phyloP scores from a whole-genome alignment of 176 grass and related monocot genomes.

The Bothriochloa decipiens region DNA sequence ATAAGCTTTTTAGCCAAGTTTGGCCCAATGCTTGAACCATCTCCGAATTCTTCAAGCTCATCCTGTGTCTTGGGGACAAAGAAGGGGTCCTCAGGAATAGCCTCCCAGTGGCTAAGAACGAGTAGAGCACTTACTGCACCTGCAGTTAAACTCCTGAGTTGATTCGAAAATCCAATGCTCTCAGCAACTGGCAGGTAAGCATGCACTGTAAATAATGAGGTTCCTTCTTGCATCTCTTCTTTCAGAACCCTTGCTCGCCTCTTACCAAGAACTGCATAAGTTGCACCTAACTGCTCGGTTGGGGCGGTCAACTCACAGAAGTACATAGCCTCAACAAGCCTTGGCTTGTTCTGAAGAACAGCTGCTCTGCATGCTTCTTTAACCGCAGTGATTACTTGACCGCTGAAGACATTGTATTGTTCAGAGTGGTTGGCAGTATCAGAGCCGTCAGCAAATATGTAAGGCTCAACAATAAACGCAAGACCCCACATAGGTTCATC shows the following conservation, averaged over 20 bases:
- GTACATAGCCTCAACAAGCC: slow-evolving; percentile 87
- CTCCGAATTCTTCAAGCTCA: slow-evolving; percentile 89
- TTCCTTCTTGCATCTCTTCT: slow-evolving; percentile 91
- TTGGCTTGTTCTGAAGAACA: slow-evolving; percentile 85
- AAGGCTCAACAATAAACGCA: slow-evolving; percentile 76
- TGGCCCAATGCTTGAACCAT: slow-evolving; percentile 81
- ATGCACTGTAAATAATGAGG: slow-evolving; percentile 75
- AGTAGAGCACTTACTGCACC: slow-evolving; percentile 82
- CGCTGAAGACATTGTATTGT: slow-evolving; percentile 74
- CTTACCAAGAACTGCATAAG: slow-evolving; percentile 76
- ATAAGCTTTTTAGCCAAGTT: slow-evolving; percentile 84
- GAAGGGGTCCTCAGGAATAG: slow-evolving; percentile 73
- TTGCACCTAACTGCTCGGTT: slow-evolving; percentile 60
- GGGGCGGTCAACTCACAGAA: slow-evolving; percentile 83
- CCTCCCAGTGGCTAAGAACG: slow-evolving; percentile 88
- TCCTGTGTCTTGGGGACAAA: slow-evolving; percentile 85
- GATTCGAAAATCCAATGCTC: slow-evolving; percentile 74
- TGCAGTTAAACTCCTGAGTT: slow-evolving; percentile 69
- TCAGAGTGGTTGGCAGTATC: slow-evolving; percentile 61
- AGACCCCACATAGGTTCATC: slow-evolving; percentile 95
- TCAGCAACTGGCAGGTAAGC: slow-evolving; percentile 81
- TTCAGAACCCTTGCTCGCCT: slow-evolving; percentile 78
- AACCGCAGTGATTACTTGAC: slow-evolving; percentile 86
- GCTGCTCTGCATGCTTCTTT: slow-evolving; percentile 86
- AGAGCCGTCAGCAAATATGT: slow-evolving; percentile 63